Conservation (phyloP, 495 filamentous ascomycete species). For the Poronia punctata region DNA sequence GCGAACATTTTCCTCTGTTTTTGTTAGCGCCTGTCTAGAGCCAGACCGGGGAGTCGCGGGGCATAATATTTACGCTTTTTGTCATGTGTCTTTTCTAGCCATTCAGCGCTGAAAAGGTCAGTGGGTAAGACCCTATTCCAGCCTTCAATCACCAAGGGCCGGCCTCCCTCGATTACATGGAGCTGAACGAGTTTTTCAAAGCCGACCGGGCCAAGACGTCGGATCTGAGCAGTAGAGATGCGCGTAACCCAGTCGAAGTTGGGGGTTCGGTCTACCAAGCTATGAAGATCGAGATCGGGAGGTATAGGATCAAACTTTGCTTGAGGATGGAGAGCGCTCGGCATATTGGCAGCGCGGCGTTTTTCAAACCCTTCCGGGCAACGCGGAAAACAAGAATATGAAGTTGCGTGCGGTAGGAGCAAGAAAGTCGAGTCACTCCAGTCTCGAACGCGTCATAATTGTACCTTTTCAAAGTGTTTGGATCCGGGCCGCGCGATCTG, state of each 20-base stretch:
- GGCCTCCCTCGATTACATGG: conserved; percentile 75
- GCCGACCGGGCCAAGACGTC: conserved; percentile 58
- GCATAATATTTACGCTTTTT: conserved; percentile 55
- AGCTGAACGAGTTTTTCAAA: conserved; percentile 75
- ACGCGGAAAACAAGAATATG: too few relatives aligned
- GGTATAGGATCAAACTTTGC: conserved; percentile 79
- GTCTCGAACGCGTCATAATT: too few relatives aligned
- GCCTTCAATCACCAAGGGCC: conserved; percentile 81
- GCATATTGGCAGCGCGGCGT: conserved; percentile 50
- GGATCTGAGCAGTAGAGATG: conserved; percentile 66
- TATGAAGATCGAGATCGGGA: conserved; percentile 68
- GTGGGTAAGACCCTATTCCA: conserved; percentile 61
- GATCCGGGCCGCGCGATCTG: too few relatives aligned
- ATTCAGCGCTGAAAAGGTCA: conserved; percentile 68
- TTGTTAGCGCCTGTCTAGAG: conserved; percentile 13
- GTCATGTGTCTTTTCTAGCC: conserved; percentile 67
- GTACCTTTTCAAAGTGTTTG: too few relatives aligned
- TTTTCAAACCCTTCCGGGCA: too few relatives aligned
- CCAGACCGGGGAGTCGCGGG: too few relatives aligned
- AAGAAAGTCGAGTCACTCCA: too few relatives aligned
- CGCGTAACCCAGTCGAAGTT: conserved; percentile 79
- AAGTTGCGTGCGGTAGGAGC: too few relatives aligned
- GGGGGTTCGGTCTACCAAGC: conserved; percentile 64
- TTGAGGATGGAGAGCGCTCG: conserved; percentile 56
- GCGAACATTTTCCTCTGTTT: conserved; percentile 56